Base-by-base conservation (phyloP, 306 rosid genomes). In the Cucurbita moschata region DNA sequence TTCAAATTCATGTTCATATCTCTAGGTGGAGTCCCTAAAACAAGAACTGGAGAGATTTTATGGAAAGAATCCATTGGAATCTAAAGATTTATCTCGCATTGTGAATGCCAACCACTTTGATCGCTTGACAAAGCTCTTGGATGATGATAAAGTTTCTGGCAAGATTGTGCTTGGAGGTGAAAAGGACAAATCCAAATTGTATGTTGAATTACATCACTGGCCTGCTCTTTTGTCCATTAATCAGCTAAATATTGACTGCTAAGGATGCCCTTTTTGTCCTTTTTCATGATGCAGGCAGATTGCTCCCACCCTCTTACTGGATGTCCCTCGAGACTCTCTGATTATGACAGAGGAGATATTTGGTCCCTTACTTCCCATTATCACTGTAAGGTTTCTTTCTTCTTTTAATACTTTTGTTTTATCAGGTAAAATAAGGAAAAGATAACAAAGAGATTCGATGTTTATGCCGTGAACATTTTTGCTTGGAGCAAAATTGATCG, bases 291-390 rank as follows among this genome's bases (percentile, higher is more conserved):
- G 44, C 85, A 95, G 99, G 89, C 83, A 80, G 85, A 89, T 95
- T 79, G 82, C 91, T 78, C 99, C 99, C 47, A 95, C 99, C 76
- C 18, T 95, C 84, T 88, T 95, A 75, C 81, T 95, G 57, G 96
- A 95, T 74, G 96, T 87, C 30, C 96, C 97, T 3, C 84, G 51
- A 61, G 89, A 95, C 81, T 88, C 97, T 51, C 49, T 87, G 77
- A 83, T 95, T 65, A 91, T 95, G 99, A 77, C 15, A 37, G 99
- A 95, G 68, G 99, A 95, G 81, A 95, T 95, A 69, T 95, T 95
- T 73, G 99, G 99, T 78, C 99, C 99, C 30, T 82, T 95, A 78
- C 96, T 95, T 82, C 97, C 99, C 77, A 91, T 95, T 81, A 3
- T 91, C 78, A 88, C 88, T 82, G 99, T 94, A 86, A 49, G 46